Percentiles rank a stretch among this genome's conserved stretches.
Conservation (phyloP, 805 yeast genomes). For the Peterozyma toletana region DNA sequence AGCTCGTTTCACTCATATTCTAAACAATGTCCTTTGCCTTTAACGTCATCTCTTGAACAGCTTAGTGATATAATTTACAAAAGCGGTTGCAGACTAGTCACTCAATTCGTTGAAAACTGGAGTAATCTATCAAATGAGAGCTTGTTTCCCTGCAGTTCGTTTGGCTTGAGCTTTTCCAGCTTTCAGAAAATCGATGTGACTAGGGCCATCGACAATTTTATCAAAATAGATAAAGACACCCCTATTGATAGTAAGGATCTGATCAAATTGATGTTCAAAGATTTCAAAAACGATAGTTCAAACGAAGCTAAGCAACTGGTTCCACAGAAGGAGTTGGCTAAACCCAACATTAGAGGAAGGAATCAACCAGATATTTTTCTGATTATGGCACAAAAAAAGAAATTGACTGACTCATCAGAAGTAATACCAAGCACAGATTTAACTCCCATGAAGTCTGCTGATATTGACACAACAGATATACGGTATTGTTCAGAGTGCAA, state of each 20-base stretch:
- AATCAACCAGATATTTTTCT: neutral
- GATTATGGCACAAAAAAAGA: neutral
- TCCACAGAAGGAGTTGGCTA: neutral
- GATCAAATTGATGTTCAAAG: slow-evolving; percentile 4
- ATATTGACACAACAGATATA: neutral
- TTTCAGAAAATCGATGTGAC: slow-evolving; percentile 34
- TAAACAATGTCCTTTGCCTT: slow-evolving; percentile 32
- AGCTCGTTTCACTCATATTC: slow-evolving; percentile 22
- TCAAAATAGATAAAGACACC: slow-evolving; percentile 1
- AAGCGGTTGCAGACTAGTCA: slow-evolving; percentile 14
- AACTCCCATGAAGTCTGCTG: neutral
- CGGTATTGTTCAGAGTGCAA: slow-evolving; percentile 4
- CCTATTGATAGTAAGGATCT: slow-evolving; percentile 1
- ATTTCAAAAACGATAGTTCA: neutral
- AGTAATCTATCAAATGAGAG: slow-evolving; percentile 13
- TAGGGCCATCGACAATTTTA: slow-evolving; percentile 19
- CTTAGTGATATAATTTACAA: slow-evolving; percentile 20
- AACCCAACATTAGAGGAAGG: neutral
- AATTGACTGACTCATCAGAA: neutral
- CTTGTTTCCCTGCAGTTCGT: slow-evolving; percentile 41
- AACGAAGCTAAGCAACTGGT: neutral
- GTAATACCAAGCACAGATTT: too few relatives aligned
- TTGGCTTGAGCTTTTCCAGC: slow-evolving; percentile 46
- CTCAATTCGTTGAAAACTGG: slow-evolving; percentile 18
- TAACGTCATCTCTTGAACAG: slow-evolving; percentile 28